Evolutionary conservation across 306 rosid genomes (phyloP).

Genomic region (Ammopiptanthus mongolicus): DNA sequence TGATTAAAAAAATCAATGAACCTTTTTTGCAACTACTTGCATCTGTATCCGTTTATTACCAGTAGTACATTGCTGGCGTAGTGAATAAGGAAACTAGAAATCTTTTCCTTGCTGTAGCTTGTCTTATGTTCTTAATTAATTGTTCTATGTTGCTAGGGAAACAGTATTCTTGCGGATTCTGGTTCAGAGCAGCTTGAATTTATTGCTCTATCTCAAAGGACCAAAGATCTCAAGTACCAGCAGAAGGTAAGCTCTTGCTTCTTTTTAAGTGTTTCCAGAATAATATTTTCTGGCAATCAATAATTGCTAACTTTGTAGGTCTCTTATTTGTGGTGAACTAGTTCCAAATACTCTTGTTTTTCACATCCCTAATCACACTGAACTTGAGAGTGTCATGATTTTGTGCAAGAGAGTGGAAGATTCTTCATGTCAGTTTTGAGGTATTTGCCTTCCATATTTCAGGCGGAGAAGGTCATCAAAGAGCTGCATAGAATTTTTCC

Average conservation of each 20-base stretch:
- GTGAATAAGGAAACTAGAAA: constrained; percentile 7
- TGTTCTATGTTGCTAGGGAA: constrained; percentile 58
- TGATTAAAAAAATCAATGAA: neutral
- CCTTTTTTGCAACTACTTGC: constrained; percentile 7
- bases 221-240: constrained; percentile 82
- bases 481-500: constrained; percentile 59
- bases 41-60: constrained; percentile 12
- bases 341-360: neutral
- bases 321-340: constrained; percentile 10
- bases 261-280: neutral
- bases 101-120: neutral
- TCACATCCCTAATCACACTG: neutral
- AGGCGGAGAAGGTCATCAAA: constrained; percentile 68
- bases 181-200: constrained; percentile 98
- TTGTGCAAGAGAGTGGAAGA: neutral
- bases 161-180: constrained; percentile 89
- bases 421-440: constrained; percentile 27
- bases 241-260: constrained; percentile 44
- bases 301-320: constrained; percentile 1
- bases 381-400: neutral
- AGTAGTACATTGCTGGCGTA: neutral
- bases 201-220: constrained; percentile 91
- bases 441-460: constrained; percentile 22
- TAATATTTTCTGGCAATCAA: neutral
- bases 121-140: constrained; percentile 5